Evolutionary conservation across 31 red algal species (phyloP), one percentile per base, ranked within the genome.

Genomic region (Bonnemaisonia californica): DNA sequence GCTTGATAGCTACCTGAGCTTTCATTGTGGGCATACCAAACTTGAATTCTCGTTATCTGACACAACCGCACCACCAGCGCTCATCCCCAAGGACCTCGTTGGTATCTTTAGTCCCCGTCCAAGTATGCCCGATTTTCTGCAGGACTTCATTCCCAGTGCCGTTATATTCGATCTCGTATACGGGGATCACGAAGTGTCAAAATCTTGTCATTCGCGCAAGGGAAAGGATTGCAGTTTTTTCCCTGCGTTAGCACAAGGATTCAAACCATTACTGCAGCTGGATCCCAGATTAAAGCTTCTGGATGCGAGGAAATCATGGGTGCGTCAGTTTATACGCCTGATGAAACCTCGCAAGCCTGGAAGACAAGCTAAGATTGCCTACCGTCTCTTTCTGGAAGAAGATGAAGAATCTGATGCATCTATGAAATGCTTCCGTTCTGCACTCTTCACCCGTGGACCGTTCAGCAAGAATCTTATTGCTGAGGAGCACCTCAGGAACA

Each of bases 111-210:
- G 32, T 33, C 65, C 79, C 4, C 36, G 88, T 23, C 80, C 79
- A 2, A 84, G 81, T 57, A 85, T 85, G 62, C 88, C 88, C 18
- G 64, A 84, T 40, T 91, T 91, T 69, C 30, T 91, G 36, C 51
- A 40, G 38, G 80, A 84, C 62, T 91, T 91, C 33, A 65, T 84
- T 24, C 74, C 88, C 69, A 80, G 54, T 72, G 75, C 74, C 27
- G 67, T 91, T 27, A 80, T 85, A 4, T 85, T 84, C 45, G 88
- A 91, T 56, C 62, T 85, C 22, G 72, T 91, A 4, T 91, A 84
- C 37, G 80, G 80, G 1, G 71, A 91, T 42, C 72, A 83, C 34
- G 78, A 82, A 9, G 67, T 85, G 2, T 71, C 40, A 11, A 84
- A 70, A 26, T 67, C 65, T 2, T 91, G 88, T 51, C 81, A 91